These are phyloP conservation scores for Penicillium subrubescens DNA, from an alignment of 495 filamentous ascomycete genomes.

Conservation along the genomic window DNA sequence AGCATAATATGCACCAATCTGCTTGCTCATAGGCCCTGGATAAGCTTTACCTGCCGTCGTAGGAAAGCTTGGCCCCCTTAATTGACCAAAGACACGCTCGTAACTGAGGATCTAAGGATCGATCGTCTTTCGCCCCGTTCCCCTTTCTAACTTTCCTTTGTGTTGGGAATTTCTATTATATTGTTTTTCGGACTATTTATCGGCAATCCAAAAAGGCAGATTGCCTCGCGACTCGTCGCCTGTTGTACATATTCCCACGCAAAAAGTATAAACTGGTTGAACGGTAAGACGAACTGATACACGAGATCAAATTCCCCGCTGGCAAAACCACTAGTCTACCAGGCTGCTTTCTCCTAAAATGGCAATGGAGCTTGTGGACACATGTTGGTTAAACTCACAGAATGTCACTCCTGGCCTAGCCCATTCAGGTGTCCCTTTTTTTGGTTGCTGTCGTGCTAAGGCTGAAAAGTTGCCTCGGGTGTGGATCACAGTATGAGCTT, in stretches of 20 bases:
- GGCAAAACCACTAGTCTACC: neutral
- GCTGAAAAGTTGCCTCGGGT: neutral
- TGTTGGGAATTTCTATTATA: neutral
- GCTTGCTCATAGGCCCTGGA: neutral
- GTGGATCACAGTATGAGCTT: neutral
- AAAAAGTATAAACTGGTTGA: neutral
- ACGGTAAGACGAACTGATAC: neutral
- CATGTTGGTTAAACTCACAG: neutral
- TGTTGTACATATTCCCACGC: neutral
- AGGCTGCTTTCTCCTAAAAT: neutral
- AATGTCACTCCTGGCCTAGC: neutral
- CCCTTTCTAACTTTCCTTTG: neutral
- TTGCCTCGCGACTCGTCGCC: neutral
- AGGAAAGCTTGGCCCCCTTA: slow-evolving; percentile 11
- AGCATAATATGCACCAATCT: neutral
- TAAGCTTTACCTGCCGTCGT: slow-evolving; percentile 9
- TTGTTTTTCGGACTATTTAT: neutral
- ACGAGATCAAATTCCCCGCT: neutral
- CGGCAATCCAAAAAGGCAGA: neutral
- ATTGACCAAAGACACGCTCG: neutral
- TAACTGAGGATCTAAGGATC: neutral
- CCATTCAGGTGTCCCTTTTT: neutral
- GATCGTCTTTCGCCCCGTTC: neutral
- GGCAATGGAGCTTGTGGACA: slow-evolving; percentile 1
- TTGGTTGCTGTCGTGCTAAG: neutral